A percentile compares a stretch with the other conserved stretches of the same genome.
Conservation (phyloP, 2,329 filamentous ascomycete species). For the Amauroascus niger region DNA sequence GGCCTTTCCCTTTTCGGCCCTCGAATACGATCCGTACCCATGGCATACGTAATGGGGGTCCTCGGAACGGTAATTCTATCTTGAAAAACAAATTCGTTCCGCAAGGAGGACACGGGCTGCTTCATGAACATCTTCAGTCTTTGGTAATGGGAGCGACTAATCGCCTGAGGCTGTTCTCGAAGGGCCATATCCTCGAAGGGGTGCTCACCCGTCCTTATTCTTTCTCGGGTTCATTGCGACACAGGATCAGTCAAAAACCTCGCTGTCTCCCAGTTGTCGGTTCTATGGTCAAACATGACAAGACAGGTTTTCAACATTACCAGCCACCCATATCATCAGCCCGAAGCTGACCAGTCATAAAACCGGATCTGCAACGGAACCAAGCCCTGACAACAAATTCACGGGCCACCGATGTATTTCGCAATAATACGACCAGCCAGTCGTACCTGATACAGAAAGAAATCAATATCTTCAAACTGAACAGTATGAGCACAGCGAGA, state of each 20-base stretch:
- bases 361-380: conserved; percentile 8
- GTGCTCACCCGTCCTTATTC: neutral
- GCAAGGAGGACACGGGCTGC: too few species aligned
- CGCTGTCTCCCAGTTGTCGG: neutral
- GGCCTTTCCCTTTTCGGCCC: neutral
- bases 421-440: neutral
- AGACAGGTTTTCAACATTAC: conserved; percentile 1
- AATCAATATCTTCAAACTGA: neutral
- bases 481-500: too few species aligned
- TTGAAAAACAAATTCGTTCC: neutral
- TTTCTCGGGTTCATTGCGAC: neutral
- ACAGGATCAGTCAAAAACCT: neutral
- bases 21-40: conserved; percentile 5
- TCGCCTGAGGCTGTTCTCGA: too few species aligned
- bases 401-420: neutral
- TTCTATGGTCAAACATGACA: neutral
- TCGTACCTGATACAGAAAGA: neutral
- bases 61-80: neutral
- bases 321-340: conserved; percentile 9
- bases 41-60: conserved; percentile 5
- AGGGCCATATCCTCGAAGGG: too few species aligned
- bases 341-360: conserved; percentile 2
- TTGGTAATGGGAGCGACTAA: too few species aligned
- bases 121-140: too few species aligned
- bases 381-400: neutral